Percentiles rank a stretch among this genome's conserved stretches.
Conservation (phyloP, 768 basidiomycete species). For the Mycena chlorophos region DNA sequence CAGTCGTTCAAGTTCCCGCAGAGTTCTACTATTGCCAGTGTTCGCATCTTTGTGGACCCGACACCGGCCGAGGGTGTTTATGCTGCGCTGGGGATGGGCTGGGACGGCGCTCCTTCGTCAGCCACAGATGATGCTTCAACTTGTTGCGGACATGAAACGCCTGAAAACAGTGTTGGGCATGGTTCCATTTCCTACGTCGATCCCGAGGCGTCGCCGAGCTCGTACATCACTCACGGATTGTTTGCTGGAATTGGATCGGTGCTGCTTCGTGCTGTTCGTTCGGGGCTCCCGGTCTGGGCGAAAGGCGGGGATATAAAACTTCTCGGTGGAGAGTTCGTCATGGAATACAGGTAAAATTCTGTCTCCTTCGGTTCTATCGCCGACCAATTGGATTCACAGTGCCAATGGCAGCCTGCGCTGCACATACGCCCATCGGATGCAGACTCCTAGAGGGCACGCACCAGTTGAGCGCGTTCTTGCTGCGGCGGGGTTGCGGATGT, state of each 20-base stretch:
- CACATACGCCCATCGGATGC: constrained; percentile 85
- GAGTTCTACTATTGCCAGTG: constrained; percentile 33
- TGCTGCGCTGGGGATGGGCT: constrained; percentile 70
- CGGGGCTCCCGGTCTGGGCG: constrained; percentile 82
- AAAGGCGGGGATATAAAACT: constrained; percentile 75
- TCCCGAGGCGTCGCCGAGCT: constrained; percentile 17
- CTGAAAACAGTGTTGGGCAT: constrained; percentile 7
- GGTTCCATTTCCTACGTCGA: constrained; percentile 16
- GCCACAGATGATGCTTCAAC: neutral
- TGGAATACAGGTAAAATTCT: constrained; percentile 38
- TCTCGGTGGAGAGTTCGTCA: constrained; percentile 85
- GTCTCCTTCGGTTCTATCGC: neutral
- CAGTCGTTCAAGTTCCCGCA: constrained; percentile 14
- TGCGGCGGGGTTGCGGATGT: constrained; percentile 45
- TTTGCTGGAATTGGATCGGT: constrained; percentile 75
- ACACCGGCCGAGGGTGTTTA: constrained; percentile 74
- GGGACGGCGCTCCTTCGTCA: constrained; percentile 3
- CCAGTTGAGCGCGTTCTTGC: constrained; percentile 69
- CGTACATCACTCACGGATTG: constrained; percentile 66
- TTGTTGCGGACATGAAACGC: neutral
- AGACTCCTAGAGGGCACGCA: constrained; percentile 67
- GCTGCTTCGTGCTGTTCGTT: constrained; percentile 64
- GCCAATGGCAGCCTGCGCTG: constrained; percentile 55
- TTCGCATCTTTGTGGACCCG: constrained; percentile 57
- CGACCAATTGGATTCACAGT: neutral